These are phyloP conservation scores for Mycosarcoma mackinlayi DNA, from an alignment of 1,284 basidiomycete species.

Conservation along the genomic window DNA sequence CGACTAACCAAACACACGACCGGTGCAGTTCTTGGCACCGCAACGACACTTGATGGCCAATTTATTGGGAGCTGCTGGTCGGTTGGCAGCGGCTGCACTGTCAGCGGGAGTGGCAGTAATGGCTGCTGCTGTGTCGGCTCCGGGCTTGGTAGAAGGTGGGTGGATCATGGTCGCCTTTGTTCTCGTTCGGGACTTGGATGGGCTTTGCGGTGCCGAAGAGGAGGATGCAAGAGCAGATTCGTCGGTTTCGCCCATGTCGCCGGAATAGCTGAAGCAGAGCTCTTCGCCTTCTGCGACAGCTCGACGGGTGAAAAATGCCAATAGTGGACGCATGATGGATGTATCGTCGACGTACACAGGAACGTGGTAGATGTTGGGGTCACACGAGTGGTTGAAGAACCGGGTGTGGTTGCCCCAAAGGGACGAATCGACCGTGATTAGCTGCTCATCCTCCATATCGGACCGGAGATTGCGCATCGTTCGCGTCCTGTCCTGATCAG, in stretches of 20 bases:
- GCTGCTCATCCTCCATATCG: constrained; percentile 20
- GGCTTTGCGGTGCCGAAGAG: constrained; percentile 1
- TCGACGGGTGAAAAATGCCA: constrained; percentile 78
- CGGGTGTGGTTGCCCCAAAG: constrained; percentile 58
- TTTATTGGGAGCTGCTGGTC: not conserved
- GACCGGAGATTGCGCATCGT: constrained; percentile 5
- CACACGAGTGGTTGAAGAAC: constrained; percentile 77
- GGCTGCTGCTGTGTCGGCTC: constrained; percentile 5
- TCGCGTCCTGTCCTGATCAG: constrained; percentile 6
- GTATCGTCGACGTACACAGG: constrained; percentile 79
- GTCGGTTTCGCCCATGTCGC: not conserved
- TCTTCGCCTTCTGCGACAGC: constrained; percentile 77
- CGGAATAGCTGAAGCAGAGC: constrained; percentile 39
- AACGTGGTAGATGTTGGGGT: constrained; percentile 81
- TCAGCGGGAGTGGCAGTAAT: constrained; percentile 12
- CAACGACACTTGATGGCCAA: constrained; percentile 19
- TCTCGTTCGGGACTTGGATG: not conserved
- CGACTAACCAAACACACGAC: constrained; percentile 10
- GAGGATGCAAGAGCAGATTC: not conserved
- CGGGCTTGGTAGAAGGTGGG: constrained; percentile 15
- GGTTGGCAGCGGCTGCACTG: not conserved
- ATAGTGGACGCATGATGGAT: constrained; percentile 72
- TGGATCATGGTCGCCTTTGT: constrained; percentile 14
- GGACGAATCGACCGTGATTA: constrained; percentile 49
- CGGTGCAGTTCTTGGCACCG: constrained; percentile 27